Evolutionary conservation across 2,329 filamentous ascomycete genomes (phyloP), one percentile per base, ranked within the genome.

Genomic region (Alternaria viburni): DNA sequence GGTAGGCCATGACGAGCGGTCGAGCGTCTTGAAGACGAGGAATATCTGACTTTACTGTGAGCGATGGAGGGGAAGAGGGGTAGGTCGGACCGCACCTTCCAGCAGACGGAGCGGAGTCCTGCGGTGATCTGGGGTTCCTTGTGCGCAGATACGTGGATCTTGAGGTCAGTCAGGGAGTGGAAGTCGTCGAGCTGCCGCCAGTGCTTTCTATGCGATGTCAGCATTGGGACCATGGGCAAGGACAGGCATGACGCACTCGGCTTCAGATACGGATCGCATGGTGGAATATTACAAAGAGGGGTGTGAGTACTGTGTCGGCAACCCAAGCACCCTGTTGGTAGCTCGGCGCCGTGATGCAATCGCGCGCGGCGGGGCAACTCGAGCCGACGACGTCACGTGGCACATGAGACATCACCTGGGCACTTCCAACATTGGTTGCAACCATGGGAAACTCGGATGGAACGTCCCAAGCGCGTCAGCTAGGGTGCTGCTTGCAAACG

Each of bases 91-190:
- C 70, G 72, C 76, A 91, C 92, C 88, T 97, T 97, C 95, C 95
- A 98, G 80, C 91, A 97, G 41, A 96, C 86, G 4, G 95, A 97
- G 59, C 94, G 89, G 68, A 93, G 88, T 13, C 93, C 93, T 50
- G 89, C 86, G 81, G 77, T 86, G 28, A 79, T 74, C 44, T 71
- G 75, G 45, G 76, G 76, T 28, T 77, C 75, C 52, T 71, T 76
- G 66, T 79, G 76, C 47, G 76, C 73, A 32, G 75, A 78, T 26
- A 79, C 77, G 17, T 75, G 72, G 59, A 78, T 78, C 75, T 79
- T 78, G 57, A 79, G 65, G 54, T 78, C 74, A 30, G 77, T 78
- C 59, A 79, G 63, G 28, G 77, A 79, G 66, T 77, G 75, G 62
- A 79, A 78, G 57, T 77, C 63, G 64, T 77, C 76, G 12, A 79